phyloP scores from a whole-genome alignment of 768 basidiomycete species.

The Baorangia bicolor region DNA sequence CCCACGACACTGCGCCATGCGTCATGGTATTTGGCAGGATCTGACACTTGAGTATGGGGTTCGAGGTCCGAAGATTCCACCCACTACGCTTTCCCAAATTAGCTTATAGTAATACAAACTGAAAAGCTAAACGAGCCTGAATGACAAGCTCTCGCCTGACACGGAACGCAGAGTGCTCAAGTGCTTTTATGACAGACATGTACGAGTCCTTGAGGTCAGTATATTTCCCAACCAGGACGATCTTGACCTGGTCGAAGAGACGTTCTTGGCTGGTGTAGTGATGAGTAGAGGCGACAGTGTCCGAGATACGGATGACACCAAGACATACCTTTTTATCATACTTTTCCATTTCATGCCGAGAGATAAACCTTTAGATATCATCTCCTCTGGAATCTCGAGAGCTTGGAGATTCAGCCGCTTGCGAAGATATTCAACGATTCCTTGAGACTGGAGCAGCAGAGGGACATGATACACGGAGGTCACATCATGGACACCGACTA shows the following conservation, averaged over 20 bases:
- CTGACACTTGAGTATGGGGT: slow-evolving; percentile 68
- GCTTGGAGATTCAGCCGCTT: slow-evolving; percentile 75
- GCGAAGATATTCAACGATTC: slow-evolving; percentile 81
- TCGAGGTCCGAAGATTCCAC: slow-evolving; percentile 95
- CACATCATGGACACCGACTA: slow-evolving; percentile 95
- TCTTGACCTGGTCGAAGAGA: slow-evolving; percentile 82
- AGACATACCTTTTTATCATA: slow-evolving; percentile 72
- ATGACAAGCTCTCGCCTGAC: slow-evolving; percentile 82
- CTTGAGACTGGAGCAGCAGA: slow-evolving; percentile 86
- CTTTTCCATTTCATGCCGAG: slow-evolving; percentile 80
- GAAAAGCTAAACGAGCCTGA: slow-evolving; percentile 50
- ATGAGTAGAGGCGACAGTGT: neutral
- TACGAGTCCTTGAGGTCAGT: slow-evolving; percentile 96
- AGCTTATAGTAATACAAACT: neutral
- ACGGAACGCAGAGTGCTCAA: slow-evolving; percentile 96
- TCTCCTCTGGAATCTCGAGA: slow-evolving; percentile 52
- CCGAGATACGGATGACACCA: neutral
- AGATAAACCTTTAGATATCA: slow-evolving; percentile 58
- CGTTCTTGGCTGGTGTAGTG: slow-evolving; percentile 75
- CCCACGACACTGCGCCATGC: slow-evolving; percentile 93
- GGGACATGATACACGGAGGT: slow-evolving; percentile 98
- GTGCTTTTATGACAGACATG: slow-evolving; percentile 95
- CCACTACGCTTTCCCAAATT: slow-evolving; percentile 56
- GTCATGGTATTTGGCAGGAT: slow-evolving; percentile 90
- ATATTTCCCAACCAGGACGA: slow-evolving; percentile 96